These are phyloP conservation scores for Pseudohalonectria lignicola DNA, from an alignment of 2,329 filamentous ascomycete species.

Conservation along the genomic window DNA sequence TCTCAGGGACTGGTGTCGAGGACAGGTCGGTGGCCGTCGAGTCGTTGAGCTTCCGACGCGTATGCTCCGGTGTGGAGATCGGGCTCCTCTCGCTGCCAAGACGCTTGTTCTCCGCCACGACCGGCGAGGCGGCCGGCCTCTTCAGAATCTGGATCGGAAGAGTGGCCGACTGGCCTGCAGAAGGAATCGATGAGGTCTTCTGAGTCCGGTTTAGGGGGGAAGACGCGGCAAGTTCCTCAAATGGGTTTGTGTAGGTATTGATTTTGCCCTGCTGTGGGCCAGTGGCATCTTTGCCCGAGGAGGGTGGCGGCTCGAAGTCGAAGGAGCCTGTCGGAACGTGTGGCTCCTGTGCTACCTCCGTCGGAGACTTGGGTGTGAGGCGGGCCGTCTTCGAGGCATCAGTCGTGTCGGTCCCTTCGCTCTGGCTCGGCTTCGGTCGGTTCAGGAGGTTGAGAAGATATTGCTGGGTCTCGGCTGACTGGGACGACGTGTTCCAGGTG, in stretches of 20 bases:
- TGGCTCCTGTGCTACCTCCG: background rate
- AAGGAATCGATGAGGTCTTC: slow-evolving; percentile 21
- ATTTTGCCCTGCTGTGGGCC: no score
- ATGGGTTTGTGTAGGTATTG: slow-evolving; percentile 25
- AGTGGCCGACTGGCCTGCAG: slow-evolving; percentile 17
- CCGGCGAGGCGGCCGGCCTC: slow-evolving; percentile 31
- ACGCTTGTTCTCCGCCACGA: slow-evolving; percentile 27
- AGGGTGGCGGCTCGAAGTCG: slow-evolving; percentile 6
- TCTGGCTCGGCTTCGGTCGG: slow-evolving; percentile 58
- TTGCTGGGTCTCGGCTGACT: slow-evolving; percentile 64
- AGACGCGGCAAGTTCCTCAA: slow-evolving; percentile 26
- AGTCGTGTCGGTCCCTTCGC: slow-evolving; percentile 30
- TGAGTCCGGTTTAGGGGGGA: slow-evolving; percentile 31
- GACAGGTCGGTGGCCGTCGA: slow-evolving; percentile 12
- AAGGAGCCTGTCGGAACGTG: slow-evolving; percentile 5
- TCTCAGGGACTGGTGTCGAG: slow-evolving; percentile 7
- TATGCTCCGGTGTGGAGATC: slow-evolving; percentile 30
- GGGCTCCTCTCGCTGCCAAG: slow-evolving; percentile 30
- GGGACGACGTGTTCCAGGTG: slow-evolving; percentile 35
- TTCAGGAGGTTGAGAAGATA: slow-evolving; percentile 81
- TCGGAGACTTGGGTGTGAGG: slow-evolving; percentile 30
- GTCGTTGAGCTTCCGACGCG: slow-evolving; percentile 18
- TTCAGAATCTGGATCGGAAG: slow-evolving; percentile 36
- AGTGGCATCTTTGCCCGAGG: no score
- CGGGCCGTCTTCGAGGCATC: slow-evolving; percentile 31